Evolutionary conservation across 768 basidiomycete species (phyloP).

Genomic region (Mycena maculata): DNA sequence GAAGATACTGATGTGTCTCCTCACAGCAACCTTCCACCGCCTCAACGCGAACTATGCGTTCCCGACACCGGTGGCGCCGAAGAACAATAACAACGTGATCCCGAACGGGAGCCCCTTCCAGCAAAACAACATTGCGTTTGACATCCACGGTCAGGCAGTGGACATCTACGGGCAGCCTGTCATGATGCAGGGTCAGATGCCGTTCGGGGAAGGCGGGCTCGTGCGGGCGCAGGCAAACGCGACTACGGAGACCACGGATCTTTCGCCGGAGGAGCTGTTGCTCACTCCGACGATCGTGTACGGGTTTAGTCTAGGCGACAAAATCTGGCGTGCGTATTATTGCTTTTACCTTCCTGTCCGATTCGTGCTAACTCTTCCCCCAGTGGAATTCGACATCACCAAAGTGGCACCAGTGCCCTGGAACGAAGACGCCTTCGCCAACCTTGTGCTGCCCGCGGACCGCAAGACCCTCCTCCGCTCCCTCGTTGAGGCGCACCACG

Average conservation of each 20-base stretch:
- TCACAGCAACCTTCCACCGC: slow-evolving; percentile 59
- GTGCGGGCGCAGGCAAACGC: too few relatives aligned
- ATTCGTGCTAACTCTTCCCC: slow-evolving; percentile 8
- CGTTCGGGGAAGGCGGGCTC: too few relatives aligned
- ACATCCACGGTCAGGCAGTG: slow-evolving; percentile 1
- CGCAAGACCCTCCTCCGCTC: too few relatives aligned
- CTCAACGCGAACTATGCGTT: slow-evolving; percentile 63
- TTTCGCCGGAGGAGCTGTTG: too few relatives aligned
- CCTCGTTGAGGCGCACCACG: slow-evolving; percentile 68
- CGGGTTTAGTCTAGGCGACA: slow-evolving; percentile 71
- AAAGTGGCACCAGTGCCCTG: slow-evolving; percentile 66
- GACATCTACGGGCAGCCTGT: slow-evolving; percentile 41
- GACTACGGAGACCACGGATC: too few relatives aligned
- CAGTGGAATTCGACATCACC: slow-evolving; percentile 72
- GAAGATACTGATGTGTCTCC: background rate
- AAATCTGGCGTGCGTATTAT: too few relatives aligned
- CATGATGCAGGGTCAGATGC: too few relatives aligned
- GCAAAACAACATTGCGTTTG: too few relatives aligned
- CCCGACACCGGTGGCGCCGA: slow-evolving; percentile 50
- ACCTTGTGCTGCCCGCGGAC: too few relatives aligned
- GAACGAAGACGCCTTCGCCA: slow-evolving; percentile 69
- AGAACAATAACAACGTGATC: slow-evolving; percentile 21
- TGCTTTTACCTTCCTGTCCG: too few relatives aligned
- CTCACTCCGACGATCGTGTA: slow-evolving; percentile 67
- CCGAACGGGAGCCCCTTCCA: background rate